phyloP scores from a whole-genome alignment of 495 filamentous ascomycete genomes.

The Penicillium cinerascens region DNA sequence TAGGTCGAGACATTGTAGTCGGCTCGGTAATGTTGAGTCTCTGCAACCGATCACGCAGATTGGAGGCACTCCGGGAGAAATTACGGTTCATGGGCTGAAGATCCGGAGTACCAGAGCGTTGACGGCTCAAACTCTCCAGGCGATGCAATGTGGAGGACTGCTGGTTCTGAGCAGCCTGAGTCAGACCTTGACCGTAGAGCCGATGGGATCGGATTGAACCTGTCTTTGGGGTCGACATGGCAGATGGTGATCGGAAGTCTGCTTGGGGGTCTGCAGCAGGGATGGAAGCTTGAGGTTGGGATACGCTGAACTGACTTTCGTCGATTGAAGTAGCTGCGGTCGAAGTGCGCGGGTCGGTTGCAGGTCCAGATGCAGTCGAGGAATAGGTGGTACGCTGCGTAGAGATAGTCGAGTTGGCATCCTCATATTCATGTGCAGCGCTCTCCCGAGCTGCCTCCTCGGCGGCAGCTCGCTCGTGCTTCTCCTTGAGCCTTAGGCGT shows the following conservation, averaged over 20 bases:
- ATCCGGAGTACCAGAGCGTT: conserved; percentile 41
- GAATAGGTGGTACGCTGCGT: conserved; percentile 80
- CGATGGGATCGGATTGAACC: conserved; percentile 63
- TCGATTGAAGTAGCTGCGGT: conserved; percentile 90
- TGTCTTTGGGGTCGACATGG: conserved; percentile 39
- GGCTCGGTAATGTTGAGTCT: conserved; percentile 44
- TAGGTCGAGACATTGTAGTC: conserved; percentile 37
- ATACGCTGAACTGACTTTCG: conserved; percentile 61
- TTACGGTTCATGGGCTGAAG: conserved; percentile 33
- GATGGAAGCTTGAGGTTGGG: conserved; percentile 26
- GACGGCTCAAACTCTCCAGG: conserved; percentile 68
- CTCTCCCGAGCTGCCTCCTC: conserved; percentile 30
- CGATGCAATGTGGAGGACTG: conserved; percentile 72
- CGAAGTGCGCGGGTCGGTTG: conserved; percentile 66
- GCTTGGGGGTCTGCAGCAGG: conserved; percentile 17
- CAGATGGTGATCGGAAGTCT: conserved; percentile 14
- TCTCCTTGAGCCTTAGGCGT: conserved; percentile 60
- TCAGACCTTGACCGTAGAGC: conserved; percentile 82
- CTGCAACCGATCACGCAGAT: conserved; percentile 55
- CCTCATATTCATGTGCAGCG: conserved; percentile 41
- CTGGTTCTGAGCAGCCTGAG: conserved; percentile 76
- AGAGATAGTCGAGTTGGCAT: conserved; percentile 61
- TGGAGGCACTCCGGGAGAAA: conserved; percentile 53
- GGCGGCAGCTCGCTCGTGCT: conserved; percentile 39
- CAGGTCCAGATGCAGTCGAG: conserved; percentile 74